A percentile compares a stretch with the other conserved stretches of the same genome.
Conservation (phyloP, 2,329 filamentous ascomycete genomes). For the Tolypocladium sp. region DNA sequence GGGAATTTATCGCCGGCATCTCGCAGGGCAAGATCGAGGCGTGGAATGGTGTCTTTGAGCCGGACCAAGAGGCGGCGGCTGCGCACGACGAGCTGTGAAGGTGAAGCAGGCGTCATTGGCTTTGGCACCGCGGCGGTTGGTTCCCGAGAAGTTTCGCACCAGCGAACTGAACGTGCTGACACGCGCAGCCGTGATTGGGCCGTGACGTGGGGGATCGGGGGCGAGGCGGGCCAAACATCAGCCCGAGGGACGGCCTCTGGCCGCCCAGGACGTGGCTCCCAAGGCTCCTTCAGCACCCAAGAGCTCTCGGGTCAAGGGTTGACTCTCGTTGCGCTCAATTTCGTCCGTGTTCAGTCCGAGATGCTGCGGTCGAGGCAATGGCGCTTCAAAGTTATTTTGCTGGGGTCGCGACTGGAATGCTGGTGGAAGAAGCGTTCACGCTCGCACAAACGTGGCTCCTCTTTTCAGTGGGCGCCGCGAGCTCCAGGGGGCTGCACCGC, state of each 20-base stretch:
- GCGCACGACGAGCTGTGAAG: not conserved
- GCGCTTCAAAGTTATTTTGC: not conserved
- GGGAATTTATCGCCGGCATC: constrained; percentile 34
- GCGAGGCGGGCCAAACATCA: not conserved
- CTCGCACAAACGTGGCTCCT: not conserved
- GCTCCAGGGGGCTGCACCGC: too few relatives aligned
- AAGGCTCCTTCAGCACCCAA: too few relatives aligned
- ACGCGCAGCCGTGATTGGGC: not conserved
- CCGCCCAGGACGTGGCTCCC: too few relatives aligned
- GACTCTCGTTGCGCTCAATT: too few relatives aligned
- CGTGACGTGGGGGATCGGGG: not conserved
- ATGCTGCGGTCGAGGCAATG: not conserved
- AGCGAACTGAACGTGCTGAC: not conserved
- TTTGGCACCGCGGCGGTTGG: not conserved
- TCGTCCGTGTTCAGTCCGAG: not conserved
- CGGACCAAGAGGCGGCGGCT: not conserved
- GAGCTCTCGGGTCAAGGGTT: too few relatives aligned
- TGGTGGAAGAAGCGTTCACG: not conserved
- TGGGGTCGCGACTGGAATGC: not conserved
- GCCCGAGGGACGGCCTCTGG: too few relatives aligned
- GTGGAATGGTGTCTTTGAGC: constrained; percentile 16
- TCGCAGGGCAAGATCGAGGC: constrained; percentile 30
- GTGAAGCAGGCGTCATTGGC: not conserved
- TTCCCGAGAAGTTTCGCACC: too few relatives aligned
- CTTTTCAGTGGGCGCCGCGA: too few relatives aligned